phyloP scores from a whole-genome alignment of 495 filamentous ascomycete species.

The Xylaria telfairii region DNA sequence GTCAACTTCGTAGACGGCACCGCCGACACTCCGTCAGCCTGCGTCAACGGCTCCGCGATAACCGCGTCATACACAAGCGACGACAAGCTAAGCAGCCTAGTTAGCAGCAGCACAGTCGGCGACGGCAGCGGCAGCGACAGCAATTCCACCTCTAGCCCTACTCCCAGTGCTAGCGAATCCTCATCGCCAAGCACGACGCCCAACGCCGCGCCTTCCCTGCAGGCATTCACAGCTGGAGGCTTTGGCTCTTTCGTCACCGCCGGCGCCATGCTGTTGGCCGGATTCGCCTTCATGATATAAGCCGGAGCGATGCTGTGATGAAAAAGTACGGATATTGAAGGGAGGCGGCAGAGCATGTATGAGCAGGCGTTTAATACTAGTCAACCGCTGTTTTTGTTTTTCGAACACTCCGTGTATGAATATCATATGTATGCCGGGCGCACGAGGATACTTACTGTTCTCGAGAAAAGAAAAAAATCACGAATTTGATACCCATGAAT shows the following conservation, averaged over 20 bases:
- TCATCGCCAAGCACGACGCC: constrained; percentile 28
- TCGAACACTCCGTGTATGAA: neutral
- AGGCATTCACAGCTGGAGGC: constrained; percentile 10
- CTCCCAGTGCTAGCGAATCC: neutral
- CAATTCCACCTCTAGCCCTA: neutral
- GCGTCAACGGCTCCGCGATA: constrained; percentile 52
- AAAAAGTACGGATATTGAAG: neutral
- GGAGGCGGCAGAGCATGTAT: constrained; percentile 3
- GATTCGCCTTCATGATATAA: constrained; percentile 31
- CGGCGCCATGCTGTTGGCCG: constrained; percentile 34
- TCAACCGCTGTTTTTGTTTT: neutral
- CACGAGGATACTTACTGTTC: neutral
- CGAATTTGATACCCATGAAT: constrained; percentile 20
- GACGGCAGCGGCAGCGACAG: neutral
- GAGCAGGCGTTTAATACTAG: constrained; percentile 5
- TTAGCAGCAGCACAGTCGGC: constrained; percentile 18
- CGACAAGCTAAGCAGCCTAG: constrained; percentile 33
- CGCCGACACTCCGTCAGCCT: constrained; percentile 34
- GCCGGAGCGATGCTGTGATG: neutral
- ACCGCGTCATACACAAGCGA: constrained; percentile 45
- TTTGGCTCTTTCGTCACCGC: constrained; percentile 31
- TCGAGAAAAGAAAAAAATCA: neutral
- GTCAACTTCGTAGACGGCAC: constrained; percentile 57
- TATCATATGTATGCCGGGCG: neutral
- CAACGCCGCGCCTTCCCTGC: constrained; percentile 31